Evolutionary conservation across 2,329 filamentous ascomycete species (phyloP), one percentile per base, ranked within the genome.

Genomic region (Penicillium sp.): DNA sequence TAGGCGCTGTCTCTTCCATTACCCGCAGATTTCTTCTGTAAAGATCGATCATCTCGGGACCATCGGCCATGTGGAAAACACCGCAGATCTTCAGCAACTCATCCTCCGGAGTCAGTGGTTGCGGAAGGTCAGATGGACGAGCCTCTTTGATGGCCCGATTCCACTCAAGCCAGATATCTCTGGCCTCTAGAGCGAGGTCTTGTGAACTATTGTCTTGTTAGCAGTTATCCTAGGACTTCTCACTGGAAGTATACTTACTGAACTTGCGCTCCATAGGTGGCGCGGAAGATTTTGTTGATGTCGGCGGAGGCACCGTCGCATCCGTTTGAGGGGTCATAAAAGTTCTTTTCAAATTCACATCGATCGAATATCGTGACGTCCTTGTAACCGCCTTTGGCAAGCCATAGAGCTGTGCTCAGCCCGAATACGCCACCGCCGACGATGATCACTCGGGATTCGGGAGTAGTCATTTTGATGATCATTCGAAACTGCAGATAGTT

Each of bases 351-450:
- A 13, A 32, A 32, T 1, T 32, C 29, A n/a, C 29, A 32, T 32
- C 29, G 53, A 31, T 80, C 77, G 28, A 79, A 66, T 10, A 79
- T 69, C 3, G 69, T 75, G 13, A 79, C 66, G 49, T 74, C 66
- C 13, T 42, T 66, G 60, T 78, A 79, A 8, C 76, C 76, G 23
- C 53, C 47, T n/a, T 44, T 42, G 5, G 55, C 44, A 6, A 59
- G 51, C 39, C 51, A 55, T 10, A 61, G 42, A 8, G 63, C 71
- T 1, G 80, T 82, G 10, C 75, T 71, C 8, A 82, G 50, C 2
- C 82, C 66, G 23, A 78, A 78, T 1, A 84, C 66, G 23, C 70
- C 67, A 42, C 77, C 82, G 52, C 81, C 82, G 23, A 77, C 68
- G 5, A 78, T 79, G 62, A 52, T 48, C 50, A 55, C 46, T 24